Percentiles rank a stretch among this genome's conserved stretches.
Evolutionary conservation across 2,329 filamentous ascomycete species (phyloP).

Genomic region (Endothia cerciana): DNA sequence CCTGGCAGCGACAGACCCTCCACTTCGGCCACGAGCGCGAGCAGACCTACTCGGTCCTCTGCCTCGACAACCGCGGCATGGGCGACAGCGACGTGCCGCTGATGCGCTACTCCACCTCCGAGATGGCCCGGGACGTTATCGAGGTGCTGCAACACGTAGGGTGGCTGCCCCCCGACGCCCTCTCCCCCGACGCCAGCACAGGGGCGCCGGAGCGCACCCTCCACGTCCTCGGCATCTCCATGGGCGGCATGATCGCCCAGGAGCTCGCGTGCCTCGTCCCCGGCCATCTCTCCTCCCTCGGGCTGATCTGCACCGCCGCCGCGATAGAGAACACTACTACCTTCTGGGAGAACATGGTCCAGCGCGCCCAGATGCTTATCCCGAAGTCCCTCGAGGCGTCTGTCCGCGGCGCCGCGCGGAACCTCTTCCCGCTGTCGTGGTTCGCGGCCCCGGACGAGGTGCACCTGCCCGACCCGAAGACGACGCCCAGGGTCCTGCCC

Average conservation of each 20-base stretch:
- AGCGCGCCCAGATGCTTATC: constrained; percentile 60
- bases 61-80: constrained; percentile 85
- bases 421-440: constrained; percentile 69
- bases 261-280: constrained; percentile 68
- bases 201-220: constrained; percentile 42
- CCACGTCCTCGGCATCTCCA: constrained; percentile 77
- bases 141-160: constrained; percentile 72
- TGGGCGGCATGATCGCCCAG: constrained; percentile 93
- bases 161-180: constrained; percentile 54
- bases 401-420: constrained; percentile 65
- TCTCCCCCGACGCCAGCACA: constrained; percentile 25
- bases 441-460: constrained; percentile 63
- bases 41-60: constrained; percentile 71
- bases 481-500: constrained; percentile 46
- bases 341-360: constrained; percentile 67
- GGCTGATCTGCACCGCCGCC: constrained; percentile 65
- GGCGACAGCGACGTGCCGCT: constrained; percentile 79
- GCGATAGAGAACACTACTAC: constrained; percentile 62
- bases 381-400: constrained; percentile 72
- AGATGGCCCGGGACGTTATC: constrained; percentile 80
- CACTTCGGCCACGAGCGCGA: constrained; percentile 76
- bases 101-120: constrained; percentile 76
- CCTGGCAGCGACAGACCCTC: constrained; percentile 83
- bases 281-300: constrained; percentile 57
- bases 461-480: constrained; percentile 49